Base-by-base conservation (phyloP, 192 early-diverging fungal genomes). In the Umbelopsis isabellina region DNA sequence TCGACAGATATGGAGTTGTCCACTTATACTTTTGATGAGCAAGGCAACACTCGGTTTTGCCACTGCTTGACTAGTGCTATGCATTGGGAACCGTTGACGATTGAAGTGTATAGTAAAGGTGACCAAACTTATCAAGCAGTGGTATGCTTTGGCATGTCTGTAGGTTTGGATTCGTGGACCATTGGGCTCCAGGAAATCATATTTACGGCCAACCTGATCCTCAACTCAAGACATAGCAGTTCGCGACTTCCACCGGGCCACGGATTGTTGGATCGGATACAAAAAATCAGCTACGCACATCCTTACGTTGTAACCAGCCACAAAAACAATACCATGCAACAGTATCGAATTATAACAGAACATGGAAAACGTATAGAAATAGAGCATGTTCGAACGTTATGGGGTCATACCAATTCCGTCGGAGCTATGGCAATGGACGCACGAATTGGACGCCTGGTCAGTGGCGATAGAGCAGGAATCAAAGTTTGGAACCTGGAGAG, bases 231-330 rank as follows among this genome's bases (percentile, higher is more conserved):
- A 44, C 30, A 55, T 25, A 61, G 46, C 15, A 46, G 67, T 27
- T 20, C 73, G 35, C 64, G 74, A 50, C 72, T 70, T 33, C 30
- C 61, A 20, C 70, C 72, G 50, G 45, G 67, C 15, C 72, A 65
- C 35, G 64, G 46, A 10, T 18, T 21, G 1, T 47, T 55, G n/a
- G 65, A 48, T 33, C 72, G 75, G 18, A 80, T 79, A 27, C 80
- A 74, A 21, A 47, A 72, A 23, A 72, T 82, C 18, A 49, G 65
- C 4, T 82, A 79, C 61, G 70, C 75, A 15, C 9, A 25, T 13
- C 79, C 84, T 18, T 81, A 76, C 46, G 71, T 86, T 21, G 71
- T 81, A 9, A 83, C 85, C 16, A 79, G 81, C 21, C 81, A 83
- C 44, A 46, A 69, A 8, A 80, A 86, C 33, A 86, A 86, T 46